Evolutionary conservation across 495 filamentous ascomycete genomes (phyloP), one percentile per base, ranked within the genome.

Genomic region (Penicillium salamii): DNA sequence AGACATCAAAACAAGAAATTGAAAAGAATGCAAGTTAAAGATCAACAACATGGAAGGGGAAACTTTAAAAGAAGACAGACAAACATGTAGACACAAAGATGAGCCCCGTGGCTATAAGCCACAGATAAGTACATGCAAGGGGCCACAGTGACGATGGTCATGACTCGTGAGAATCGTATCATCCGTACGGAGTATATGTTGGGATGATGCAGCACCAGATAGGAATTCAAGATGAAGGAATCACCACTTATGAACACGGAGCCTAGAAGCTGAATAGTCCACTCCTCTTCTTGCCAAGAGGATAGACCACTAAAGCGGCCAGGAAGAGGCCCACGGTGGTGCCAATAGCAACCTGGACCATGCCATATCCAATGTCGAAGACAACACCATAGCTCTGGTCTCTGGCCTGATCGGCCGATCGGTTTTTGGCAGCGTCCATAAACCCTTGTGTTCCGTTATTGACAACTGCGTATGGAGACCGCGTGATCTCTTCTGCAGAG

Each of bases 291-390:
- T 96, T 97, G 9, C 91, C 91, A 52, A 95, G 74, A 1, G 92
- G 91, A 76, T 97, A 97, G 3, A 97, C 84, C 19, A 96, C 73
- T 52, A 96, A 61, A 3, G 89, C 89, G 43, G 89, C 89, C 40
- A 95, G 69, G 60, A 95, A 96, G 26, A 97, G 67, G 7, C 92
- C 92, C 2, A 96, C 90, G 2, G 90, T 92, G 52, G 95, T 95
- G 19, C 89, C 92, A 61, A 96, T 91, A 5, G 92, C 91, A 12
- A 97, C 82, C 61, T 97, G 89, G 38, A 97, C 83, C 74, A 97
- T 93, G 31, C 81, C 85, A 54, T 88, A 91, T 17, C 87, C 81
- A 28, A 97, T 87, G 52, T 89, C 92, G 44, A 92, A 89, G 6
- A 90, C 88, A 41, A 90, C 82, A 9, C 69, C 63, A 29, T 67